phyloP scores from a whole-genome alignment of 495 filamentous ascomycete species.

The Lepidopterella palustris region DNA sequence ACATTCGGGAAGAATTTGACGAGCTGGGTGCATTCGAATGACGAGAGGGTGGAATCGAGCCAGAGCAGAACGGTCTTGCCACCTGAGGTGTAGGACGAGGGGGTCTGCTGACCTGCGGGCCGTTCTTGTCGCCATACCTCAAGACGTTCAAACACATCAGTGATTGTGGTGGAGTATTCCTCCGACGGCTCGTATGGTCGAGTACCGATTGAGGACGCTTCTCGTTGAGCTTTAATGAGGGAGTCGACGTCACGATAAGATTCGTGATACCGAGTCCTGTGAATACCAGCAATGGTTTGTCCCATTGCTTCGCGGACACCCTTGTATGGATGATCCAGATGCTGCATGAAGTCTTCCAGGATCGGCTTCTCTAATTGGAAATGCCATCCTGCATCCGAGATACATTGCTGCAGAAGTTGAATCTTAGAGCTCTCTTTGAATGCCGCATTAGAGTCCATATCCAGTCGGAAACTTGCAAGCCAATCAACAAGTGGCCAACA shows the following conservation, averaged over 20 bases:
- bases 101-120: slow-evolving; percentile 81
- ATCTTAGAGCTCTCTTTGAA: slow-evolving; percentile 99
- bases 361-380: slow-evolving; percentile 89
- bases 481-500: slow-evolving; percentile 80
- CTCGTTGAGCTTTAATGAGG: slow-evolving; percentile 71
- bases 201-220: slow-evolving; percentile 74
- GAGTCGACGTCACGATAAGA: slow-evolving; percentile 71
- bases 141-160: slow-evolving; percentile 69
- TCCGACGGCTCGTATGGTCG: slow-evolving; percentile 70
- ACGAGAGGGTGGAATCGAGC: slow-evolving; percentile 86
- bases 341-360: slow-evolving; percentile 76
- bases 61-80: slow-evolving; percentile 94
- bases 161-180: slow-evolving; percentile 67
- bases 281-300: slow-evolving; percentile 76
- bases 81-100: slow-evolving; percentile 88
- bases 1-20: slow-evolving; percentile 84
- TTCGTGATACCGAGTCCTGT: slow-evolving; percentile 85
- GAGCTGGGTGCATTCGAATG: slow-evolving; percentile 86
- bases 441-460: slow-evolving; percentile 91
- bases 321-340: slow-evolving; percentile 97
- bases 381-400: slow-evolving; percentile 89
- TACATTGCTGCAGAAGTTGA: slow-evolving; percentile 79
- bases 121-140: slow-evolving; percentile 84
- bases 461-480: slow-evolving; percentile 77
- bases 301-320: slow-evolving; percentile 93